phyloP scores from a whole-genome alignment of 345 rosid genomes.

The Eucalyptus melliodora region DNA sequence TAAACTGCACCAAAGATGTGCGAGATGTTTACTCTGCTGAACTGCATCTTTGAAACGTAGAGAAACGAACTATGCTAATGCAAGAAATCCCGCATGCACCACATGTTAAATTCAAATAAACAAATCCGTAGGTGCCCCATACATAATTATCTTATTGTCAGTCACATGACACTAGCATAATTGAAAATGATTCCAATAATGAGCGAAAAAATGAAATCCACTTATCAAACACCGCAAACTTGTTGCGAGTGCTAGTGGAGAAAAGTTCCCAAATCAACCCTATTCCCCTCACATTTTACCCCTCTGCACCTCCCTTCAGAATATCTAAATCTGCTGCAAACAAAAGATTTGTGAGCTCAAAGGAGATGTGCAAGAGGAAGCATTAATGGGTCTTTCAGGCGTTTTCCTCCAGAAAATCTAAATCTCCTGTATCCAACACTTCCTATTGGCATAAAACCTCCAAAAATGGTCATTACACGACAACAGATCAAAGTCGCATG shows the following conservation, averaged over 20 bases:
- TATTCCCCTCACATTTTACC: background rate
- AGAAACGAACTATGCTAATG: background rate
- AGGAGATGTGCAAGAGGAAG: background rate
- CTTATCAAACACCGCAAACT: background rate
- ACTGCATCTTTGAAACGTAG: background rate
- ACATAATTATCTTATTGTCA: background rate
- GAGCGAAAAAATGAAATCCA: background rate
- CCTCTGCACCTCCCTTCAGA: background rate
- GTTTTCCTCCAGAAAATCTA: background rate
- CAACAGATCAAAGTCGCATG: background rate
- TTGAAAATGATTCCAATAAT: background rate
- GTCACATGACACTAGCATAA: background rate
- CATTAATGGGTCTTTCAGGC: background rate
- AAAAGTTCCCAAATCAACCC: background rate
- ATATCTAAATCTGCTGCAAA: background rate
- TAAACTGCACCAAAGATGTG: constrained; percentile 42
- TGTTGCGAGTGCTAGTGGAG: background rate
- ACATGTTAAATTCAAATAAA: background rate
- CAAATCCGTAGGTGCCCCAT: background rate
- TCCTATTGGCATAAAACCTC: background rate
- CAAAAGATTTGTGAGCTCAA: background rate
- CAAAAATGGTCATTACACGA: background rate
- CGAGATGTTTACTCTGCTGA: background rate
- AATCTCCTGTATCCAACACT: background rate
- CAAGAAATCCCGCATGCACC: background rate